Conservation (phyloP, 306 rosid species). For the Cicer chorassanicum region DNA sequence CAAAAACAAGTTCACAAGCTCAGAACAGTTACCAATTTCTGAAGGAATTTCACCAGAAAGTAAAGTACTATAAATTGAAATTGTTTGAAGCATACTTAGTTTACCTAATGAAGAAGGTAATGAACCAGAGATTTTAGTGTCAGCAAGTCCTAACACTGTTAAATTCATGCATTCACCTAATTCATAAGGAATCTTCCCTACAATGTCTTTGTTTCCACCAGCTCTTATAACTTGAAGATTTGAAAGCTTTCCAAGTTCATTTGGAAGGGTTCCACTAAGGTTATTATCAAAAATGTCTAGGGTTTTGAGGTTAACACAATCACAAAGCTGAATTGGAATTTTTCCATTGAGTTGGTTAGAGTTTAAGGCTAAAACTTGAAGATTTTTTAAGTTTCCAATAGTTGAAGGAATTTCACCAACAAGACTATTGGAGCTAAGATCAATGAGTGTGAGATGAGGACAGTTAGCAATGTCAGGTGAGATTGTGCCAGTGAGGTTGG, state of each 20-base stretch:
- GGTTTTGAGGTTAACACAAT: slow-evolving; percentile 61
- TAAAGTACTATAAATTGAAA: slow-evolving; percentile 77
- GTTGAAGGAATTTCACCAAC: slow-evolving; percentile 65
- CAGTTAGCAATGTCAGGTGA: slow-evolving; percentile 65
- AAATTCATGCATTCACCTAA: slow-evolving; percentile 74
- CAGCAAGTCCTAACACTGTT: slow-evolving; percentile 74
- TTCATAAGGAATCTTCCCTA: slow-evolving; percentile 66
- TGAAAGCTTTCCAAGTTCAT: slow-evolving; percentile 59
- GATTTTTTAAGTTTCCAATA: slow-evolving; percentile 67
- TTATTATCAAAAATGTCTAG: slow-evolving; percentile 68
- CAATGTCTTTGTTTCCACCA: slow-evolving; percentile 77
- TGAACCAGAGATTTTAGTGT: slow-evolving; percentile 72
- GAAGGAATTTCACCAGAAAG: slow-evolving; percentile 82
- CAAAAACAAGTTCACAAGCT: slow-evolving; percentile 74
- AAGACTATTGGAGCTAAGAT: slow-evolving; percentile 73
- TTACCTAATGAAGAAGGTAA: slow-evolving; percentile 75
- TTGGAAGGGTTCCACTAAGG: slow-evolving; percentile 63
- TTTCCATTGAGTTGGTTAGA: slow-evolving; percentile 78
- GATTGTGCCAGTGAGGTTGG: slow-evolving; percentile 70
- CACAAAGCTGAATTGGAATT: slow-evolving; percentile 65
- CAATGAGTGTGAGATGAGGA: slow-evolving; percentile 55
- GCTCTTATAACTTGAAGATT: slow-evolving; percentile 68
- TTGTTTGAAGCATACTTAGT: slow-evolving; percentile 60
- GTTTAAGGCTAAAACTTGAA: slow-evolving; percentile 66
- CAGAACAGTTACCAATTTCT: slow-evolving; percentile 85